Conservation (phyloP, 2,329 filamentous ascomycete species). For the Pseudocercospora macadamiae region DNA sequence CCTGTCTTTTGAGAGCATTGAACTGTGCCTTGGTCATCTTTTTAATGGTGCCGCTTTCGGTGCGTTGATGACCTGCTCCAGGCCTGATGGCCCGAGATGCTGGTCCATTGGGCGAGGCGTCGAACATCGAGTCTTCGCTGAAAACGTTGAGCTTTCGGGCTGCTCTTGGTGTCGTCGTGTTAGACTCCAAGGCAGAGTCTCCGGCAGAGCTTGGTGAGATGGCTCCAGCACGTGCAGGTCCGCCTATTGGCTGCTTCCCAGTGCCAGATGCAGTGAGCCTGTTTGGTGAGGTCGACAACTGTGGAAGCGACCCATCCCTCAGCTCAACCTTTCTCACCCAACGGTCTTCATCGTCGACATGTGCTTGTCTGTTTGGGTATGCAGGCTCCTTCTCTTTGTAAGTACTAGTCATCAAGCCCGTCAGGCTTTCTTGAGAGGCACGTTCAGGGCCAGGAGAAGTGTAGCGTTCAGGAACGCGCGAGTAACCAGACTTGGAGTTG, state of each 20-base stretch:
- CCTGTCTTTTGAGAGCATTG: constrained; percentile 73
- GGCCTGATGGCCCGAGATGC: constrained; percentile 37
- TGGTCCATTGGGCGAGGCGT: constrained; percentile 38
- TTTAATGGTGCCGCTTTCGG: constrained; percentile 51
- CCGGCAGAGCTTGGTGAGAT: constrained; percentile 31
- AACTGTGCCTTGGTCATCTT: constrained; percentile 91
- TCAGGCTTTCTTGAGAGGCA: constrained; percentile 25
- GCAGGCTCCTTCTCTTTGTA: constrained; percentile 26
- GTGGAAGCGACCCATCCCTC: constrained; percentile 19
- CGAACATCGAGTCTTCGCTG: constrained; percentile 32
- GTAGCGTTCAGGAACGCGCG: constrained; percentile 33
- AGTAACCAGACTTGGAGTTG: constrained; percentile 34
- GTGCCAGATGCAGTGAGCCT: constrained; percentile 16
- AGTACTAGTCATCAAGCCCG: constrained; percentile 24
- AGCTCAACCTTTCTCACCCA: constrained; percentile 31
- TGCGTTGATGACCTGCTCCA: constrained; percentile 23
- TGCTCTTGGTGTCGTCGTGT: constrained; percentile 33
- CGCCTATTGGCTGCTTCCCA: constrained; percentile 9
- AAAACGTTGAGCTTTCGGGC: constrained; percentile 12
- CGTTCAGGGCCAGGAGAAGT: constrained; percentile 33
- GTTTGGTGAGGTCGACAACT: constrained; percentile 14
- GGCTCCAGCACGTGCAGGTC: constrained; percentile 23
- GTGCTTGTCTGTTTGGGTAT: constrained; percentile 29
- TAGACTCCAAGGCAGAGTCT: constrained; percentile 28
- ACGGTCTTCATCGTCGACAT: constrained; percentile 34